Base-by-base conservation (phyloP, 1,139 yeast species). In the Pichia inconspicua region DNA sequence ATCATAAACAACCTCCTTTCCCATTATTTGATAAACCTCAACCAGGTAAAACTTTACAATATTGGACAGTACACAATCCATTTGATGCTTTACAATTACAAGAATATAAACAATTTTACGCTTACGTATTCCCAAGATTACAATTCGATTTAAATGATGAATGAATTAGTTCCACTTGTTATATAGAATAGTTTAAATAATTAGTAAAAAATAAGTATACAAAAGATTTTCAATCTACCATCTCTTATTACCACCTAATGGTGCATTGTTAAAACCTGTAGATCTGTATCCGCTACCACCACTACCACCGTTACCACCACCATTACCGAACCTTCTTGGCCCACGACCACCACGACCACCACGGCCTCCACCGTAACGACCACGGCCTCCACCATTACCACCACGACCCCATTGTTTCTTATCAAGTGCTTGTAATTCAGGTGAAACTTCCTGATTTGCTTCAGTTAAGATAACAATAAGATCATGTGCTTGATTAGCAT, bases 381-480 rank as follows among this genome's bases (percentile, higher is more conserved):
- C 67, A 44, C 76, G 66, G 44, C 79, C 68, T 48, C 78, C 71
- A 46, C 77, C 66, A 54, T 76, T 72, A 48, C 82, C 73, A 46
- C 82, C 71, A 44, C 72, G 64, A 43, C 79, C 79, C 49, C 47
- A 48, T 41, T 45, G 45, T 25, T 76, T 75, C 67, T 77, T 76
- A 65, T 78, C 82, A 59, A 69, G 72, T 63, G 74, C 72, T 62
- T 67, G 70, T 65, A 84, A 73, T 57, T 76, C 85, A 42, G 77
- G 78, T 55, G 90, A 87, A 61, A 94, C 72, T 51, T 79, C 77
- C 72, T 94, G 98, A 68, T 92, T 84, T 57, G 99, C 98, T 75
- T 94, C 99, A 70, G 84, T 79, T 77, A 92, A 78, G 62, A 92
- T 90, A 63, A 86, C 84, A 62, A 92, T 78, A 66, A 92, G 78